phyloP scores from a whole-genome alignment of 176 grass and related monocot species.

The Thinopyrum elongatum region DNA sequence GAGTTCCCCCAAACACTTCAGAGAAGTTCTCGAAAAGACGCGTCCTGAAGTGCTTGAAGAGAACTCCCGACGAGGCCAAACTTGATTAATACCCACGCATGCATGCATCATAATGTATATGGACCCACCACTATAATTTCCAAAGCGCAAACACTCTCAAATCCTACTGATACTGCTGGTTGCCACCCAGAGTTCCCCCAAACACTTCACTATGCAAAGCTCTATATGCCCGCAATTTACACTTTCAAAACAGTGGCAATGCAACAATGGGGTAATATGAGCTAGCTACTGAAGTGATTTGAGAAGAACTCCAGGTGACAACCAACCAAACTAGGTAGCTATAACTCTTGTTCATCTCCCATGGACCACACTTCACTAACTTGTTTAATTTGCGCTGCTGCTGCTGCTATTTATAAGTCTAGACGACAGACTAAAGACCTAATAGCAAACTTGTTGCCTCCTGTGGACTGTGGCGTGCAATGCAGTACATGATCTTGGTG shows the following conservation, averaged over 20 bases:
- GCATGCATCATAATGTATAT: neutral
- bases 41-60: slow-evolving; percentile 40
- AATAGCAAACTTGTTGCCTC: neutral
- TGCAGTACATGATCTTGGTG: neutral
- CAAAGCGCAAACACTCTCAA: neutral
- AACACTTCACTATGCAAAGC: slow-evolving; percentile 35
- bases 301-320: slow-evolving; percentile 38
- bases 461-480: slow-evolving; percentile 9
- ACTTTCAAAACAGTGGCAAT: neutral
- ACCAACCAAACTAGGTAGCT: slow-evolving; percentile 31
- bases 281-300: slow-evolving; percentile 40
- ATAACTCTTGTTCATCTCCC: neutral
- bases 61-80: slow-evolving; percentile 17
- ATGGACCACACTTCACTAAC: slow-evolving; percentile 15
- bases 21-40: neutral
- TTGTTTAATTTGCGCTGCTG: slow-evolving; percentile 28
- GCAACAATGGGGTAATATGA: slow-evolving; percentile 1
- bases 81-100: neutral
- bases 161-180: neutral
- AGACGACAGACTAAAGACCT: neutral
- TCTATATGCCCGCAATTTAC: neutral
- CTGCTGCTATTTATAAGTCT: slow-evolving; percentile 60
- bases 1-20: slow-evolving; percentile 74
- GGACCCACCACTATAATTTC: neutral
- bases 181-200: slow-evolving; percentile 35